Evolutionary conservation across 768 basidiomycete species (phyloP).

Genomic region (Auricularia heimuer): DNA sequence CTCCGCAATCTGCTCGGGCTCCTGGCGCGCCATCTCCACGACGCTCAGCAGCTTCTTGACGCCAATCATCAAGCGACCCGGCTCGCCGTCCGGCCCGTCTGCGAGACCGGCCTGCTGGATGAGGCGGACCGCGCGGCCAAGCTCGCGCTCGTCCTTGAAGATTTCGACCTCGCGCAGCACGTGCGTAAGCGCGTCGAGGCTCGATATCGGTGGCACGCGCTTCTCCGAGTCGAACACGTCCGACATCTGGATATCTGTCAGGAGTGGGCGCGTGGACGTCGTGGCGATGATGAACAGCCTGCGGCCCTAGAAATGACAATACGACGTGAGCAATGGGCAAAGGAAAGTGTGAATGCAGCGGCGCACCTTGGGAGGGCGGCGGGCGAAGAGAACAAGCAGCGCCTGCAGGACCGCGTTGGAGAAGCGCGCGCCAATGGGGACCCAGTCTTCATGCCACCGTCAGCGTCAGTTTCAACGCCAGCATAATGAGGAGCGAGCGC

Average conservation of each 20-base stretch:
- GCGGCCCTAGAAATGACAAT: conserved; percentile 48
- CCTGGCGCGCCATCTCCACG: conserved; percentile 96
- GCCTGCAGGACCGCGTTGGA: conserved; percentile 91
- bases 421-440: conserved; percentile 92
- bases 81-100: conserved; percentile 29
- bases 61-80: conserved; percentile 58
- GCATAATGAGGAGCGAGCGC: conserved; percentile 15
- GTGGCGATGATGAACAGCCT: conserved; percentile 89
- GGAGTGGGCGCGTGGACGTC: conserved; percentile 75
- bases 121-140: conserved; percentile 49
- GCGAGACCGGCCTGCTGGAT: conserved; percentile 69
- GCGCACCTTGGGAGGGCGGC: conserved; percentile 83
- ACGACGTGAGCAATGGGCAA: not conserved
- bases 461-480: conserved; percentile 2
- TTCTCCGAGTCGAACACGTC: conserved; percentile 85
- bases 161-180: conserved; percentile 74
- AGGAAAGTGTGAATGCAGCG: not conserved
- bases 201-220: conserved; percentile 71
- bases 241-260: conserved; percentile 80
- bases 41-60: conserved; percentile 88
- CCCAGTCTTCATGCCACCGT: conserved; percentile 59
- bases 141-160: conserved; percentile 50
- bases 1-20: conserved; percentile 73
- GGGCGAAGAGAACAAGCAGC: conserved; percentile 75
- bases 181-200: conserved; percentile 58